Evolutionary conservation across 768 basidiomycete species (phyloP), one percentile per base, ranked within the genome.

Genomic region (Floccularia luteovirens): DNA sequence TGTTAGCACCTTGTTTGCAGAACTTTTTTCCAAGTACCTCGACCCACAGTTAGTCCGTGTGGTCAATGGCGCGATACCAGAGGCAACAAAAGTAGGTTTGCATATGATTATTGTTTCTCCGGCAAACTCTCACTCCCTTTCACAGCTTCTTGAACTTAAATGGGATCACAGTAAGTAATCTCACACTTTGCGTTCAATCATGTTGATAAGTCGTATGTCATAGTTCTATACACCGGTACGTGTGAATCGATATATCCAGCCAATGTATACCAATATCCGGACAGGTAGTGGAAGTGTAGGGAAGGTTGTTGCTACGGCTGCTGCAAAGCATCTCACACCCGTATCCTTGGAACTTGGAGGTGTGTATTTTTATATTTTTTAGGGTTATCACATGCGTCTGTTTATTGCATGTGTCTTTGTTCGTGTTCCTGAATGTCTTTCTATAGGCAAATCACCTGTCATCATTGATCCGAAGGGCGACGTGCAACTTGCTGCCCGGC

Each of bases 281-380:
- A 66, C 66, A 52, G 80, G 77, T 24, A 64, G 67, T 21, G 70
- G 67, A 2, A 69, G 74, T 20, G 75, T 90, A 5, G 89, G 70
- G 0, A 72, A 59, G 45, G 70, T 92, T 32, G 72, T 92, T 6
- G 74, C 81, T 1, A 55, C 68, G 0, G 88, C 88, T 0, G 90
- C 90, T 8, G 87, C 82, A 1, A 81, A 90, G 56, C 72, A 75
- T 39, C 56, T 91, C 5, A 83, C 86, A 0, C 86, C 87, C 0
- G 62, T 85, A 3, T 62, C 69, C 5, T 59, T 73, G 14, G 73
- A 75, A 53, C 54, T 63, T 5, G 61, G 61, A 41, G 61, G 57
- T 53, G 32, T 17, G 63, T 57, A 14, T 7, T 44, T 42, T 31
- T n/a, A 38, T 38, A n/a, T 13, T 7, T 8, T 28, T 28, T 28